Base-by-base conservation (phyloP, 495 filamentous ascomycete genomes). In the Neurospora sp. region DNA sequence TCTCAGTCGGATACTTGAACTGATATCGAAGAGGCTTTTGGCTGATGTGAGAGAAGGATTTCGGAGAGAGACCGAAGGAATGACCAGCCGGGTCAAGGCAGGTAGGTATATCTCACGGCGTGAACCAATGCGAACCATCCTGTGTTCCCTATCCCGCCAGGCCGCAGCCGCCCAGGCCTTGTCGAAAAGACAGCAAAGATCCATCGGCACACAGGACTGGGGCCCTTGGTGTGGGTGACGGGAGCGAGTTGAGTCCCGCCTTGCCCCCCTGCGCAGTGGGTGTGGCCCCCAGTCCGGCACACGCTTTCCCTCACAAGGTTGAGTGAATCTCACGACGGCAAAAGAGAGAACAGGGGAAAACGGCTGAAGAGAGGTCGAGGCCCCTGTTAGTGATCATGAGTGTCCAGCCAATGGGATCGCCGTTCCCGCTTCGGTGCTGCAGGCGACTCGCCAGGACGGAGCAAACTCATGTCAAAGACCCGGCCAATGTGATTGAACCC, bases 391-490 rank as follows among this genome's bases (percentile, higher is more conserved):
- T 69, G 62, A 76, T 41, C 59, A 66, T 62, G 38, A 5, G 11
- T 23, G 72, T 66, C 27, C 44, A 74, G 73, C 79, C 79, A 81
- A 81, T 81, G 54, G 71, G 71, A 44, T 71, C 16, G 31, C 70
- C 62, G 39, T 75, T 10, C 44, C 77, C 78, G 76, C 77, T 76
- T 78, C 78, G 77, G 72, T 70, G 66, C 75, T 77, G 77, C 76
- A 73, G 76, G 79, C 77, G 78, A 76, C 72, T 78, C 77, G 76
- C 79, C 73, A 70, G 23, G 74, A 72, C 70, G 78, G 74, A 75
- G 79, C 76, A 73, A 74, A 74, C 72, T 69, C 73, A 74, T 71
- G 74, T 72, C 71, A 44, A 71, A 76, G 71, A 76, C 62, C 27
- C 73, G 73, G 74, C 75, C 72, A 77, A 79, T 72, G 39, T 71